Percentiles rank a stretch among this genome's conserved stretches.
Conservation (phyloP, 192 early-diverging fungal species). For the Chytriomyces hyalinus region DNA sequence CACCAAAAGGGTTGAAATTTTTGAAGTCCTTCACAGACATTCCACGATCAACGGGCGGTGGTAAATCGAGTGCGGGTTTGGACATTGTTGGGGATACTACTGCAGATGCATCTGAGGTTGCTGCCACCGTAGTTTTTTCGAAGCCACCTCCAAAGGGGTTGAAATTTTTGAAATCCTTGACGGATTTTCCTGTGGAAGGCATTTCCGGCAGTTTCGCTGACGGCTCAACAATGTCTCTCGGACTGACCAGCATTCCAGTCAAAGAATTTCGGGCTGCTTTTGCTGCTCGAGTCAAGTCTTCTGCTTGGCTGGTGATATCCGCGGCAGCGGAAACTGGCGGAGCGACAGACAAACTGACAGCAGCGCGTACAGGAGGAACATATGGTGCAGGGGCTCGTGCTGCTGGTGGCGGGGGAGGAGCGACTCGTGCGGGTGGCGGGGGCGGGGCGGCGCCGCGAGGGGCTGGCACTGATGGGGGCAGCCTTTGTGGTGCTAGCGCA, state of each 20-base stretch:
- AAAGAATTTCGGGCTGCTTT: constrained; percentile 8
- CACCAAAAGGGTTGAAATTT: constrained; percentile 37
- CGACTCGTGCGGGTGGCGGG: neutral
- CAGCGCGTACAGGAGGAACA: neutral
- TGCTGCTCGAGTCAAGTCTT: constrained; percentile 22
- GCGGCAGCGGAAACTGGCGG: constrained; percentile 8
- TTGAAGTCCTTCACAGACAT: constrained; percentile 40
- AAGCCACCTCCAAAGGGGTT: constrained; percentile 37
- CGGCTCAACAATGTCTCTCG: neutral
- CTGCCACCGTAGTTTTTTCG: neutral
- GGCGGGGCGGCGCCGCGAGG: neutral
- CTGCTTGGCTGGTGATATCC: constrained; percentile 4
- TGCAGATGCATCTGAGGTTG: constrained; percentile 5
- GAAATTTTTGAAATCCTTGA: constrained; percentile 40
- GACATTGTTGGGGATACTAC: neutral
- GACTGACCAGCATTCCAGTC: neutral
- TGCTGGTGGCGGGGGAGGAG: constrained; percentile 12
- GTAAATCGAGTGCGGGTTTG: neutral
- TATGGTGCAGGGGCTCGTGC: neutral
- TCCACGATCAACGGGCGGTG: neutral
- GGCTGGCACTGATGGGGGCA: neutral
- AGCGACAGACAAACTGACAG: neutral
- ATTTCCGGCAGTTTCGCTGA: neutral
- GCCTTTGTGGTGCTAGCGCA: neutral
- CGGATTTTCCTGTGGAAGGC: constrained; percentile 10